Base-by-base conservation (phyloP, 352 stramenopile species). In the Phytophthora constricta region DNA sequence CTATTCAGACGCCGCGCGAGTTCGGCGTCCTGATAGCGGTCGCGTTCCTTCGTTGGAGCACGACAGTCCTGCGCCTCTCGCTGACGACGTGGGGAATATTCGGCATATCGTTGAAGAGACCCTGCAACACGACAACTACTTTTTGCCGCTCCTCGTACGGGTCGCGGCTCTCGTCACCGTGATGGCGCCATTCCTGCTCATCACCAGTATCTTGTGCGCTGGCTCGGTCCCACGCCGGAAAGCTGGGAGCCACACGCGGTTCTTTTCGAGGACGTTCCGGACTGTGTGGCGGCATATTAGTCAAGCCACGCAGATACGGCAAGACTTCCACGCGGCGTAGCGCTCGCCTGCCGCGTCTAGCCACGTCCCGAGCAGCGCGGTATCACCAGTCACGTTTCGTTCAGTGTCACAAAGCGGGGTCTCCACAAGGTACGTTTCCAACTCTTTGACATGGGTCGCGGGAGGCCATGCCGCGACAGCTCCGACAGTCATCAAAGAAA, bases 201-300 rank as follows among this genome's bases (percentile, higher is more conserved):
- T n/a, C 56, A 47, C 9, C 37, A 28, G 3, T 58, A 65, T 19
- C 37, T 58, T 9, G 58, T 65, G 19, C 28, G 39, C 10, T 59
- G 49, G 58, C 47, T 57, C 1, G 25, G 23, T 0, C 56, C 56
- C 1, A 63, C 50, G 45, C 1, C 14, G 1, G 45, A 63, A 56
- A 63, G 31, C 16, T 56, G 45, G 56, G 56, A 63, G 20, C 56
- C 56, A 2, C 45, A 33, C 0, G 22, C 13, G 16, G n/a, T 39
- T 8, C 33, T 63, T 10, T 14, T 50, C 0, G 39, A 17, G 2
- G 23, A 63, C 17, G 56, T 63, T 41, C 56, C 46, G 31, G 56
- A 63, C 25, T 43, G 20, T 2, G 46, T 63, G 56, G 56, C 45
- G 31, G 45, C 20, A 33, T 56, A 56, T 33, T 31, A 63, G 42